These are phyloP conservation scores for Colletotrichum filicis DNA, from an alignment of 2,329 filamentous ascomycete genomes.

Conservation along the genomic window DNA sequence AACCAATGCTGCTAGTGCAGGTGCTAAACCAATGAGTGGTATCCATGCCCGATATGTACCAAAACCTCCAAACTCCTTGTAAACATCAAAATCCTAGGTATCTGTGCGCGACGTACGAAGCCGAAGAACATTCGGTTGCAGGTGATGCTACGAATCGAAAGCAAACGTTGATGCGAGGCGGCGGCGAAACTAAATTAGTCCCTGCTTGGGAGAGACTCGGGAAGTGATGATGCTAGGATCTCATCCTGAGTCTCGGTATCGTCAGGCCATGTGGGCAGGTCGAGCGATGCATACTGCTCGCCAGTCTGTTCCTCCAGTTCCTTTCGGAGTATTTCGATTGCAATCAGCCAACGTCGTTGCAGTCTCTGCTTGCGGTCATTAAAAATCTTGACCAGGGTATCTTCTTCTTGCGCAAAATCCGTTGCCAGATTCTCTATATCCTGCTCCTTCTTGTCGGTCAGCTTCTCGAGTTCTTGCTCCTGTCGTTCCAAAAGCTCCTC, in stretches of 20 bases:
- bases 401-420: slow-evolving; percentile 61
- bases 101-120: slow-evolving; percentile 14
- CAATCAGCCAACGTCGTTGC: slow-evolving; percentile 62
- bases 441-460: slow-evolving; percentile 56
- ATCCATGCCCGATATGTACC: slow-evolving; percentile 24
- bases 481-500: slow-evolving; percentile 68
- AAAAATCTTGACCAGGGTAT: slow-evolving; percentile 58
- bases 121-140: slow-evolving; percentile 8
- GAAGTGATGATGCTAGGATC: slow-evolving; percentile 20
- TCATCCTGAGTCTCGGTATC: slow-evolving; percentile 39
- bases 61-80: slow-evolving; percentile 24
- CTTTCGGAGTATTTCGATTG: slow-evolving; percentile 63
- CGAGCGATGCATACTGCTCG: slow-evolving; percentile 53
- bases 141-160: slow-evolving; percentile 16
- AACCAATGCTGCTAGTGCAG: slow-evolving; percentile 20
- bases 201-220: slow-evolving; percentile 23
- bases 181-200: slow-evolving; percentile 9
- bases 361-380: slow-evolving; percentile 55
- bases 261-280: slow-evolving; percentile 54
- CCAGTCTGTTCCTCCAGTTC: slow-evolving; percentile 60
- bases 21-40: slow-evolving; percentile 18
- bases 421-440: slow-evolving; percentile 61
- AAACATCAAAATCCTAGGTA: slow-evolving; percentile 29
- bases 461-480: slow-evolving; percentile 59
- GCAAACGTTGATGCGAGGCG: background rate